These are phyloP conservation scores for Candida hispaniensis DNA, from an alignment of 805 yeast species.

Conservation along the genomic window DNA sequence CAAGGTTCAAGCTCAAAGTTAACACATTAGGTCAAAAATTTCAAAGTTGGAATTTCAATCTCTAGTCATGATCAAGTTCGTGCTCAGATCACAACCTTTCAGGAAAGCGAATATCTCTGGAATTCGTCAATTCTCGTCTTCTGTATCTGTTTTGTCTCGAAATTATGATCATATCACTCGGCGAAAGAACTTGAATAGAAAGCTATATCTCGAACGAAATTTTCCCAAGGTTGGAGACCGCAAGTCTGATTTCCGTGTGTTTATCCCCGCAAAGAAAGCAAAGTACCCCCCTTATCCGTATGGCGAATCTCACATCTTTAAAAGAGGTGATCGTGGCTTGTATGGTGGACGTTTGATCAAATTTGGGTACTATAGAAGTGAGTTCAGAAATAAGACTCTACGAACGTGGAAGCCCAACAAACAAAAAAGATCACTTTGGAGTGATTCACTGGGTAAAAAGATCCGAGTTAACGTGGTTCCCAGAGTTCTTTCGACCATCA, in stretches of 20 bases:
- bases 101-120: not conserved
- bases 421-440: slow-evolving; percentile 66
- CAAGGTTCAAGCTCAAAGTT: too few relatives aligned
- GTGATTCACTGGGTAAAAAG: slow-evolving; percentile 55
- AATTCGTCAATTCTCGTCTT: slow-evolving; percentile 2
- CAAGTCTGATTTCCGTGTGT: slow-evolving; percentile 19
- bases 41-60: too few relatives aligned
- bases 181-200: slow-evolving; percentile 10
- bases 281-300: slow-evolving; percentile 60
- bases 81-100: too few relatives aligned
- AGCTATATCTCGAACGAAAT: slow-evolving; percentile 10
- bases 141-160: slow-evolving; percentile 2
- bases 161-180: slow-evolving; percentile 10
- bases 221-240: slow-evolving; percentile 5
- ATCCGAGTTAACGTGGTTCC: slow-evolving; percentile 59
- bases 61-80: too few relatives aligned
- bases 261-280: slow-evolving; percentile 16
- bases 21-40: too few relatives aligned
- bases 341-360: slow-evolving; percentile 81
- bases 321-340: slow-evolving; percentile 77
- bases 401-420: slow-evolving; percentile 77
- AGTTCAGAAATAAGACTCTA: slow-evolving; percentile 60
- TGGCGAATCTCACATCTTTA: slow-evolving; percentile 67
- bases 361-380: slow-evolving; percentile 69
- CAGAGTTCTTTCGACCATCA: slow-evolving; percentile 73